Evolutionary conservation across 345 rosid genomes (phyloP), one percentile per base, ranked within the genome.

Genomic region (Cardamine chenopodiifolia): DNA sequence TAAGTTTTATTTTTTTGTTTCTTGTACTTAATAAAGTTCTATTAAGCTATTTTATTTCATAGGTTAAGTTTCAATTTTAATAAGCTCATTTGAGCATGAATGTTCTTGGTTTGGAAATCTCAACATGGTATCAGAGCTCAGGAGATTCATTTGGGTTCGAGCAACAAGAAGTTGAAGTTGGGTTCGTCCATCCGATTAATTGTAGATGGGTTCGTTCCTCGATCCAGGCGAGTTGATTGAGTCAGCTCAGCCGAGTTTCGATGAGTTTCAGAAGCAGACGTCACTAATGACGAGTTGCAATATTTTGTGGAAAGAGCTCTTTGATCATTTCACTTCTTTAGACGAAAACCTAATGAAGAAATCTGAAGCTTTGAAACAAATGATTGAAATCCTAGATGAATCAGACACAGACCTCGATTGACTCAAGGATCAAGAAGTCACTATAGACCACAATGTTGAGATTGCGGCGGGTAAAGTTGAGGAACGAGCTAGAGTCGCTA

Each of bases 241-340:
- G 86, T 82, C 71, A 66, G 42, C 87, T 82, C 90, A 71, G 75
- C 92, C 95, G 73, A 84, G 87, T 68, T 93, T 90, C 82, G 92
- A 86, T 39, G 97, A 93, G 73, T 93, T 93, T 82, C 97, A 90
- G 85, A 82, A 84, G 55, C 98, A 93, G 70, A 82, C 98, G 54
- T 89, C 98, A 3, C 82, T 93, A 40, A 93, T 93, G 98, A 87
- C 91, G 34, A 87, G 93, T 87, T 93, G 98, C 68, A 90, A 90
- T 44, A 93, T 93, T 32, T 90, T 90, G 32, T 93, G 98, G 98
- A 89, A 89, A 69, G 98, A 90, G 81, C 98, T 93, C 64, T 93
- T 97, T 11, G 98, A 93, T 59, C 98, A 90, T 84, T 89, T 93
- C 84, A 84, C 85, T 32, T 84, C 93, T 3, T 82, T 93, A 7